Evolutionary conservation across 169 alveolate species (phyloP).

Genomic region (Plasmodium falciparum): DNA sequence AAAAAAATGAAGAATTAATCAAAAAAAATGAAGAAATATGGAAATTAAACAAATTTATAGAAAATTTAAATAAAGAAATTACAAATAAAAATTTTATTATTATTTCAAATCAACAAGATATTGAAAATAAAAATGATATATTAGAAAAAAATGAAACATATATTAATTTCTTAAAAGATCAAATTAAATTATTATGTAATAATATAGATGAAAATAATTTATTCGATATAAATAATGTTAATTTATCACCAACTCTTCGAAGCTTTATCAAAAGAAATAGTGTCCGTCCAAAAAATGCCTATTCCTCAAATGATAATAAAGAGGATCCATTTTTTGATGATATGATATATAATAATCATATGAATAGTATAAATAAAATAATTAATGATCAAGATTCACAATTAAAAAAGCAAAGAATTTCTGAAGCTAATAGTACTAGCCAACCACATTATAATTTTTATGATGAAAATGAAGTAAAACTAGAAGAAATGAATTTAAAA

Average conservation of each 20-base stretch:
- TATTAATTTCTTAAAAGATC: constrained; percentile 59
- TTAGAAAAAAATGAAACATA: constrained; percentile 52
- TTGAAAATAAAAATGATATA: constrained; percentile 60
- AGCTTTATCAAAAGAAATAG: constrained; percentile 71
- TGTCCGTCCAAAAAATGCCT: constrained; percentile 5
- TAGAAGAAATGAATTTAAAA: constrained; percentile 71
- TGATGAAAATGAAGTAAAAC: constrained; percentile 71
- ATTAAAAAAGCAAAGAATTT: constrained; percentile 9
- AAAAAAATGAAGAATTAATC: constrained; percentile 64
- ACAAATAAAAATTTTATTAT: constrained; percentile 56
- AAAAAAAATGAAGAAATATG: constrained; percentile 73
- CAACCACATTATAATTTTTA: constrained; percentile 47
- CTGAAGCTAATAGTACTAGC: constrained; percentile 13
- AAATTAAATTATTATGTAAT: constrained; percentile 57
- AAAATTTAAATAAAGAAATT: constrained; percentile 63
- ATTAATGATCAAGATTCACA: constrained; percentile 13
- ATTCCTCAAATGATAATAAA: background rate
- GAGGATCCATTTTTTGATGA: background rate
- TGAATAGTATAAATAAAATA: background rate
- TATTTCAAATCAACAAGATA: constrained; percentile 54
- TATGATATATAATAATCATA: background rate
- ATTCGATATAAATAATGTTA: constrained; percentile 57
- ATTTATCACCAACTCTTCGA: constrained; percentile 65
- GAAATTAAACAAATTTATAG: constrained; percentile 67
- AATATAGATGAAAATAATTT: constrained; percentile 58